These are phyloP conservation scores for Leucocoprinus sp. DNA, from an alignment of 768 basidiomycete genomes.

Conservation along the genomic window DNA sequence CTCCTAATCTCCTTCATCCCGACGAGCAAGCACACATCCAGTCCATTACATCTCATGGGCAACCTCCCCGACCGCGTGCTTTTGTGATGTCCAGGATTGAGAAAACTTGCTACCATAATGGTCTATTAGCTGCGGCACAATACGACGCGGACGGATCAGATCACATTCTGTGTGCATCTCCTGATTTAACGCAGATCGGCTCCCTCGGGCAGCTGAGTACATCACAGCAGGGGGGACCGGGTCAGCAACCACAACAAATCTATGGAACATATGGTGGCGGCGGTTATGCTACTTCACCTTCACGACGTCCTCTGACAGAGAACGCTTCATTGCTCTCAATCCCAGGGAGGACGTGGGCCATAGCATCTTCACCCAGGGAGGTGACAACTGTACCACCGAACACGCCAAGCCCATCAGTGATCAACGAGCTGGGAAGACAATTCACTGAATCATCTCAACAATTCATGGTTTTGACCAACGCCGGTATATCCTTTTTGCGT, in stretches of 20 bases:
- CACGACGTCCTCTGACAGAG: constrained; percentile 63
- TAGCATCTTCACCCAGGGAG: constrained; percentile 46
- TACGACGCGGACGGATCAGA: constrained; percentile 65
- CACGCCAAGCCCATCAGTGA: constrained; percentile 44
- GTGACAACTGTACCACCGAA: constrained; percentile 23
- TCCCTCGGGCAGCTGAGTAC: constrained; percentile 57
- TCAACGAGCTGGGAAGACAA: constrained; percentile 79
- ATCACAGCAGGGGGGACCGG: constrained; percentile 34
- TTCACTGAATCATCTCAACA: constrained; percentile 67
- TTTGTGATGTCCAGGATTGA: constrained; percentile 54
- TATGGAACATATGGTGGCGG: constrained; percentile 15
- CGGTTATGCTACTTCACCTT: constrained; percentile 30
- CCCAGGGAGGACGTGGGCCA: constrained; percentile 79
- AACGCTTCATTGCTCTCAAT: constrained; percentile 71
- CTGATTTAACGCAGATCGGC: constrained; percentile 69
- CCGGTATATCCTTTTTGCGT: constrained; percentile 70
- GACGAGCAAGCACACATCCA: constrained; percentile 55
- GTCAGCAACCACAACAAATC: constrained; percentile 26
- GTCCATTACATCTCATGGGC: constrained; percentile 43
- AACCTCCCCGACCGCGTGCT: constrained; percentile 39
- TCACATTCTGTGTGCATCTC: constrained; percentile 65
- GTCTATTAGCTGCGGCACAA: constrained; percentile 64
- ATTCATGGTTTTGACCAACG: constrained; percentile 85
- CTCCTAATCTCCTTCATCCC: constrained; percentile 66
- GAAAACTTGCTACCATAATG: constrained; percentile 57